These are phyloP conservation scores for Curvularia lunata DNA, from an alignment of 2,329 filamentous ascomycete genomes.

Conservation along the genomic window DNA sequence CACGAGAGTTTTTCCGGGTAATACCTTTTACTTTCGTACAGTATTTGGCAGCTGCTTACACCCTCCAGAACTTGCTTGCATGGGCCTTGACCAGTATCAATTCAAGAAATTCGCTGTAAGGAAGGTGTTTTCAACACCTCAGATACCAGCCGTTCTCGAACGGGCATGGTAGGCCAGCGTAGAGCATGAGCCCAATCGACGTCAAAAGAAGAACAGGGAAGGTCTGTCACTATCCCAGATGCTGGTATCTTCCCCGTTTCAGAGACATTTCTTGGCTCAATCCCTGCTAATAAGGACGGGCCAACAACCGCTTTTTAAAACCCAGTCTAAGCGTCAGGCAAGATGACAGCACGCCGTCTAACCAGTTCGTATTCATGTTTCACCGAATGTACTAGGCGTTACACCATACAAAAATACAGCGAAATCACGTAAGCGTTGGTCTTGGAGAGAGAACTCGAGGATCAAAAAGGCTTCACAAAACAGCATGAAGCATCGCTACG, in stretches of 20 bases:
- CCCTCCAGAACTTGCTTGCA: neutral
- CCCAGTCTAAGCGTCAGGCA: neutral
- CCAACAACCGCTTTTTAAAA: neutral
- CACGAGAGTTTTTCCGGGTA: neutral
- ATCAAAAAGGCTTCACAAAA: neutral
- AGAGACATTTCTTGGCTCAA: neutral
- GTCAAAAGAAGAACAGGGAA: neutral
- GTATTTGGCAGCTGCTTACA: neutral
- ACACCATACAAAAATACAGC: neutral
- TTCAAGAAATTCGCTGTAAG: neutral
- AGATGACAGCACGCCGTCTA: neutral
- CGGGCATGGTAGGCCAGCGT: no score
- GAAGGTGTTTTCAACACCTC: neutral
- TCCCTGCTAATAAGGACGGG: neutral
- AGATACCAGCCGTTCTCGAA: neutral
- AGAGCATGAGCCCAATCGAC: neutral
- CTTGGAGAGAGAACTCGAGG: neutral
- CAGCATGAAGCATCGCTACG: neutral
- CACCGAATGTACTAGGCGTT: neutral
- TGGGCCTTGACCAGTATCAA: neutral
- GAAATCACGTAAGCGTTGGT: neutral
- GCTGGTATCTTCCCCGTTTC: neutral
- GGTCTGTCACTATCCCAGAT: neutral
- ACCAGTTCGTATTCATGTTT: neutral
- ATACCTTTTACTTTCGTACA: neutral